These are phyloP conservation scores for Zasmidium citrigriseum DNA, from an alignment of 2,329 filamentous ascomycete species.

Conservation along the genomic window DNA sequence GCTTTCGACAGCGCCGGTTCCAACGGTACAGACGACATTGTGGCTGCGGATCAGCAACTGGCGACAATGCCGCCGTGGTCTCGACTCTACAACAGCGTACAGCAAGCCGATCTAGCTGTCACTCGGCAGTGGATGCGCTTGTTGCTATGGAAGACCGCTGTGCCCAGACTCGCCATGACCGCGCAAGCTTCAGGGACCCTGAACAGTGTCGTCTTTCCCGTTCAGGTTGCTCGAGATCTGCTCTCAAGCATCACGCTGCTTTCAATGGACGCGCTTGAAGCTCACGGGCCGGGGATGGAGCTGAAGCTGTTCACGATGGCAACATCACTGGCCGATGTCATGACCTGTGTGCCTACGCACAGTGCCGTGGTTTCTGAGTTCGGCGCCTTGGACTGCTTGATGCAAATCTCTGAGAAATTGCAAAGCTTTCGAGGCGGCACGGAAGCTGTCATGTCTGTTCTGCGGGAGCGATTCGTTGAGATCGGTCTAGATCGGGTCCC, in stretches of 20 bases:
- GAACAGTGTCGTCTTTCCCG: constrained; percentile 14
- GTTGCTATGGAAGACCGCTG: constrained; percentile 52
- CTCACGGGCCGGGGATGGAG: constrained; percentile 59
- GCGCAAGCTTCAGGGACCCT: not conserved
- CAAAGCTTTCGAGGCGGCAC: not conserved
- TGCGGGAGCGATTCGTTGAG: not conserved
- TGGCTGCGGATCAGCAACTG: not conserved
- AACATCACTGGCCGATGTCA: not conserved
- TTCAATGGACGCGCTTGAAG: constrained; percentile 49
- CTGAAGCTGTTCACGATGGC: constrained; percentile 53
- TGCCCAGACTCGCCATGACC: constrained; percentile 39
- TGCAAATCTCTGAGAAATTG: not conserved
- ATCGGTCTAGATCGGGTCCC: not conserved
- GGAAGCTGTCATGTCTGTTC: not conserved
- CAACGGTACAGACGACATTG: not conserved
- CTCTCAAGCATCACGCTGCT: constrained; percentile 32
- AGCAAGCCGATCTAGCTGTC: constrained; percentile 53
- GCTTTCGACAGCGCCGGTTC: not conserved
- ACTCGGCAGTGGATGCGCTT: constrained; percentile 53
- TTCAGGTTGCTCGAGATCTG: constrained; percentile 9
- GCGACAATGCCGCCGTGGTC: not conserved
- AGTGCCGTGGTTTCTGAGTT: not conserved
- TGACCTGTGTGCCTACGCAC: not conserved
- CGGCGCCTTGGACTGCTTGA: not conserved
- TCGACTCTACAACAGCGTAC: constrained; percentile 30